Base-by-base conservation (phyloP, 768 basidiomycete species). In the Trametes coccinea region DNA sequence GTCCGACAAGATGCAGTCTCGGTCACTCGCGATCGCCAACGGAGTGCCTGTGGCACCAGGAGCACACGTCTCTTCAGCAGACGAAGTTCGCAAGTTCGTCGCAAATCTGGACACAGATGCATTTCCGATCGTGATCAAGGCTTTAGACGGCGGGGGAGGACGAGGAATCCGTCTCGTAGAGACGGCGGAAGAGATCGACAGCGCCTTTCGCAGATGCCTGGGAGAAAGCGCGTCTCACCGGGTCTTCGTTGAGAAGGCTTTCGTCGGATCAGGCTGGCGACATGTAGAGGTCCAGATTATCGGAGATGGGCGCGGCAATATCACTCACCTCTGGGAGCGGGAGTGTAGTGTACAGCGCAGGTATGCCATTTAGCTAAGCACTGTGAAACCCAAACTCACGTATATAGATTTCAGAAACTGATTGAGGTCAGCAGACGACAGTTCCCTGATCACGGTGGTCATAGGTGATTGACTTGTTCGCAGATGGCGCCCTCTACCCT, bases 271-370 rank as follows among this genome's bases (percentile, higher is more conserved):
- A 0, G 72, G 68, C 8, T 80, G 79, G 78, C 58, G 71, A 22
- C 74, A 75, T 54, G 59, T 75, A n/a, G 74, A 75, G 47, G 70
- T 75, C 6, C 68, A 69, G 47, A 72, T 77, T 2, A 71, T 77
- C 27, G 76, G 75, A 0, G 72, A 77, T 56, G 74, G 72, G 0
- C 5, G 59, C 2, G 63, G 63, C 29, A 54, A 64, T 2, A 74
- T 72, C 0, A 69, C 73, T 2, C 71, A 75, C 48, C 69, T 73
- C 29, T 73, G 74, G 43, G 76, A 76, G 53, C 62, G 76, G 29
- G 76, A 77, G 41, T 77, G 76, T 57, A 69, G 67, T 45, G 69
- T 73, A 1, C 76, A 77, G 57, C 60, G 76, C 30, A 63, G 75
- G 50, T 74, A 72, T 34, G 66, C 45, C 9, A 4, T 55, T 5